These are phyloP conservation scores for Brassica cretica DNA, from an alignment of 345 rosid genomes.

Conservation along the genomic window DNA sequence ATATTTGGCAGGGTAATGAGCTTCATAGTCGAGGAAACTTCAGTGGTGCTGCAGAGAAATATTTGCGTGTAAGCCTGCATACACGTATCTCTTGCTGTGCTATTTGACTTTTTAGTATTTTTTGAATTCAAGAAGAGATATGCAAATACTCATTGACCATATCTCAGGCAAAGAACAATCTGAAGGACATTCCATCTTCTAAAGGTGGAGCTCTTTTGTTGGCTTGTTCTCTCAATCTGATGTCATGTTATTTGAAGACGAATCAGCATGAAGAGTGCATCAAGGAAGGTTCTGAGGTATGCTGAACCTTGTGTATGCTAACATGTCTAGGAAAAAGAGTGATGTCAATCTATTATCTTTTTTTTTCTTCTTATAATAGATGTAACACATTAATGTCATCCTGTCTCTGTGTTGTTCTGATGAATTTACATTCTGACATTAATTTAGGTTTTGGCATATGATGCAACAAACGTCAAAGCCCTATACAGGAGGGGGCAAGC, in stretches of 20 bases:
- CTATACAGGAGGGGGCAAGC: conserved; percentile 98
- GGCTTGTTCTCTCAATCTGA: conserved; percentile 89
- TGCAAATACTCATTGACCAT: conserved; percentile 16
- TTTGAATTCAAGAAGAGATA: background rate
- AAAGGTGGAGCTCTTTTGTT: conserved; percentile 57
- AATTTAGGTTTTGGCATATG: conserved; percentile 76
- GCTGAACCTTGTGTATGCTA: conserved; percentile 12
- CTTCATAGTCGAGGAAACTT: conserved; percentile 82
- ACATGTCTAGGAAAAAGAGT: conserved; percentile 1
- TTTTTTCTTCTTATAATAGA: background rate
- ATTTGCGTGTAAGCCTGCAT: conserved; percentile 65
- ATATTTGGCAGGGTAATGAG: conserved; percentile 69
- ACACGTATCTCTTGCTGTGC: conserved; percentile 16
- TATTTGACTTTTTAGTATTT: conserved; percentile 1
- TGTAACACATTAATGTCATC: background rate
- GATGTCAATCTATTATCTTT: conserved; percentile 1
- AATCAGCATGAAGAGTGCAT: conserved; percentile 68
- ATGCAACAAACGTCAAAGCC: conserved; percentile 83
- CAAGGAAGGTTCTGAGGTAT: conserved; percentile 89
- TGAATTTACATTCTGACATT: conserved; percentile 16
- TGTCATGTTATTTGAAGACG: conserved; percentile 96
- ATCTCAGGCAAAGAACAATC: conserved; percentile 77
- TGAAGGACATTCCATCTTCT: conserved; percentile 65
- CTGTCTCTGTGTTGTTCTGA: conserved; percentile 22
- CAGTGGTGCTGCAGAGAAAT: conserved; percentile 70